Conservation (phyloP, 2,329 filamentous ascomycete genomes). For the Cercospora brassicicola region DNA sequence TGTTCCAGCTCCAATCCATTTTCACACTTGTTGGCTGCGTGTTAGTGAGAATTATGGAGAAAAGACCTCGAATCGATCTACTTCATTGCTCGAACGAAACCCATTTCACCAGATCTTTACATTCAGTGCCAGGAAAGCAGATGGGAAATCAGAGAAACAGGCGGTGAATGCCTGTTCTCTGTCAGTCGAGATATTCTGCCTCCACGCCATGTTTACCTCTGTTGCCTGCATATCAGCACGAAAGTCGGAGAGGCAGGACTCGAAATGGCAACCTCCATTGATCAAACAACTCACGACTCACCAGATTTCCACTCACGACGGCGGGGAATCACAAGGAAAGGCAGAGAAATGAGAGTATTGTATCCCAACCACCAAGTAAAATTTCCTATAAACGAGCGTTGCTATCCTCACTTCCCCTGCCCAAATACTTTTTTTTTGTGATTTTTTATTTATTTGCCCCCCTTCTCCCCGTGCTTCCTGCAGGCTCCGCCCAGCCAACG, state of each 20-base stretch:
- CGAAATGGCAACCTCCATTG: background rate
- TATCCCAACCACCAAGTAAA: background rate
- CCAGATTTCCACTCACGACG: background rate
- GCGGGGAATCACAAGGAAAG: background rate
- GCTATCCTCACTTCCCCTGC: background rate
- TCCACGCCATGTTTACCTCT: background rate
- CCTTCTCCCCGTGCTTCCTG: background rate
- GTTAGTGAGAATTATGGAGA: background rate
- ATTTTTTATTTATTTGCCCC: background rate
- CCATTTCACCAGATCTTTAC: background rate
- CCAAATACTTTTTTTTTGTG: background rate
- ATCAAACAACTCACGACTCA: background rate
- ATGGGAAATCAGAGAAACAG: background rate
- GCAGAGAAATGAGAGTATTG: background rate
- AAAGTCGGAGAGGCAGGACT: background rate
- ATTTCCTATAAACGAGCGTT: constrained; percentile 1
- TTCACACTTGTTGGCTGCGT: background rate
- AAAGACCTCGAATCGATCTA: background rate
- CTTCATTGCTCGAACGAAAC: background rate
- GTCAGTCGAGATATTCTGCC: background rate
- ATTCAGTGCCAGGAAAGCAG: background rate
- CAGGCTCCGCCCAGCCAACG: constrained; percentile 7
- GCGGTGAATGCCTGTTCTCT: background rate
- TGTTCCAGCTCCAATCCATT: background rate
- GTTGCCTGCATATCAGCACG: background rate